These are phyloP conservation scores for Phyllostachys edulis DNA, from an alignment of 176 grass and related monocot species.

Conservation along the genomic window DNA sequence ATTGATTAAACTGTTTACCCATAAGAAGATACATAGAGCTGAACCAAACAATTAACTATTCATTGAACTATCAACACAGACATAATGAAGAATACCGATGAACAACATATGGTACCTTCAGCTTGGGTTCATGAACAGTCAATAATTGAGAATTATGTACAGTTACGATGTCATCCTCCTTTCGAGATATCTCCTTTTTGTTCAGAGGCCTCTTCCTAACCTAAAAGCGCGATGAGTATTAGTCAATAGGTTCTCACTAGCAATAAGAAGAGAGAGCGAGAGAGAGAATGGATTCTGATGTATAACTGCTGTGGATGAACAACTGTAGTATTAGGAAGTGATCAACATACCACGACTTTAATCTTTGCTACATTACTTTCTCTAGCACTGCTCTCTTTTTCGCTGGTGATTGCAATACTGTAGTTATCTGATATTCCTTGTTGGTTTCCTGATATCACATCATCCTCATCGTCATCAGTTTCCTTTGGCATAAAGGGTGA, in stretches of 20 bases:
- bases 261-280: not conserved
- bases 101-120: slow-evolving; percentile 62
- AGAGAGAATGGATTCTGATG: not conserved
- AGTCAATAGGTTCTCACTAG: slow-evolving; percentile 2
- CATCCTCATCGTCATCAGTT: slow-evolving; percentile 74
- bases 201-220: slow-evolving; percentile 97
- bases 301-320: not conserved
- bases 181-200: slow-evolving; percentile 86
- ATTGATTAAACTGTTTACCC: not conserved
- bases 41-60: not conserved
- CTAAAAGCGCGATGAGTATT: slow-evolving; percentile 35
- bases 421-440: slow-evolving; percentile 65
- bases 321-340: not conserved
- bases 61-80: not conserved
- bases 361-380: slow-evolving; percentile 89
- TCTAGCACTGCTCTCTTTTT: slow-evolving; percentile 59
- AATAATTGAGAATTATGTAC: slow-evolving; percentile 70
- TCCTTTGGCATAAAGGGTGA: slow-evolving; percentile 81
- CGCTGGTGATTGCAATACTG: slow-evolving; percentile 38
- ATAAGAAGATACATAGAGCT: not conserved
- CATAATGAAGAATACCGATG: not conserved
- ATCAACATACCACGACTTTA: slow-evolving; percentile 86
- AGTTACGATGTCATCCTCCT: slow-evolving; percentile 88
- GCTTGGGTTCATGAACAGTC: slow-evolving; percentile 85
- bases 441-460: slow-evolving; percentile 44